Evolutionary conservation across 257 asterid species (phyloP).

Genomic region (Voacanga thouarsii): DNA sequence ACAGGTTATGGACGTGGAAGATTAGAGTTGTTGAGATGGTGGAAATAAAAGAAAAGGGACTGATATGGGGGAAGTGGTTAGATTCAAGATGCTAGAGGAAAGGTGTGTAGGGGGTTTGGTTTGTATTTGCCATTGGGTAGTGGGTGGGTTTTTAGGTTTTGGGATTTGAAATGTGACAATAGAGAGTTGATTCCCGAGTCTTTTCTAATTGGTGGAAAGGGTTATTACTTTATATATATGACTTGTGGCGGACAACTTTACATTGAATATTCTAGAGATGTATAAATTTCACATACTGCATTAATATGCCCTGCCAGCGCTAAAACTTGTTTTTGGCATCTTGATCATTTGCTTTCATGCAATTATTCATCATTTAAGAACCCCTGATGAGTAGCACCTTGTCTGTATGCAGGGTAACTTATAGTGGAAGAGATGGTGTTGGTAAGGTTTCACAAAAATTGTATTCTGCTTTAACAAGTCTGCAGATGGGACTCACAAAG

Average conservation of each 20-base stretch:
- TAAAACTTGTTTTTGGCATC: background rate
- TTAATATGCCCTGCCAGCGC: background rate
- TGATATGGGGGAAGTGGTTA: background rate
- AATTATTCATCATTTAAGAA: background rate
- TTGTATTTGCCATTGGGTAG: background rate
- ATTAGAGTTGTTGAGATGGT: no score
- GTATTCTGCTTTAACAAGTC: conserved; percentile 74
- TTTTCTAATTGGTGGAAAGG: background rate
- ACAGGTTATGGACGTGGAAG: no score
- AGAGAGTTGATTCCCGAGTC: background rate
- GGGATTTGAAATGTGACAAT: background rate
- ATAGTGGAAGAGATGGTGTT: conserved; percentile 57
- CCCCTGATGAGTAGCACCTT: background rate
- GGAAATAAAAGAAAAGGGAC: background rate
- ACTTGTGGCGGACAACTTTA: background rate
- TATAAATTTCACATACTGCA: background rate
- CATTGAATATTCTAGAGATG: background rate
- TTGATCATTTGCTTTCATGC: background rate
- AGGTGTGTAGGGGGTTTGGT: background rate
- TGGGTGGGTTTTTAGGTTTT: background rate
- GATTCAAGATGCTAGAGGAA: background rate
- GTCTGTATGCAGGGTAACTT: conserved; percentile 50
- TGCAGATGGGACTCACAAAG: conserved; percentile 84
- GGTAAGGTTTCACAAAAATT: conserved; percentile 79
- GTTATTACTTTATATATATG: background rate